phyloP scores from a whole-genome alignment of 768 basidiomycete species.

The Mycena belliarum region DNA sequence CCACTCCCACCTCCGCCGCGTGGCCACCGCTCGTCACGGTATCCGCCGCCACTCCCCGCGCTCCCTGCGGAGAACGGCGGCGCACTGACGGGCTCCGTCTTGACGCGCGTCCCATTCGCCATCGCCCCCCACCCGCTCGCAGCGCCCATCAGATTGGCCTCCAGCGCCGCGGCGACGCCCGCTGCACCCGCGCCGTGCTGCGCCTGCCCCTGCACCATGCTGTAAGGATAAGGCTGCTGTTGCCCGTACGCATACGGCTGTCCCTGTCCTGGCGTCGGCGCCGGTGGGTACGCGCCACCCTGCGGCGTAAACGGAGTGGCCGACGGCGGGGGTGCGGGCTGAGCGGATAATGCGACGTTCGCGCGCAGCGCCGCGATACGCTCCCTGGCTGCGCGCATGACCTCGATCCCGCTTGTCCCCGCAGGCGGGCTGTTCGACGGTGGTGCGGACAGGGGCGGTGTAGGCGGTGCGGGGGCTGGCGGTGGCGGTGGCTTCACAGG shows the following conservation, averaged over 20 bases:
- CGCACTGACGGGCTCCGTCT: background rate
- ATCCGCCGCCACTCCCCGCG: background rate
- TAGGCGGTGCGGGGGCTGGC: background rate
- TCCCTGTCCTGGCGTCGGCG: no score
- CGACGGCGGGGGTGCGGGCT: background rate
- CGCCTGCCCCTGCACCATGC: background rate
- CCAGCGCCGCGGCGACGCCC: slow-evolving; percentile 6
- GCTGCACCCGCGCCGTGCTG: background rate
- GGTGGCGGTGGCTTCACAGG: background rate
- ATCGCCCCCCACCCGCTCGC: background rate
- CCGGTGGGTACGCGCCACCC: no score
- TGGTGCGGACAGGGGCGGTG: slow-evolving; percentile 1
- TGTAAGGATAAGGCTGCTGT: no score
- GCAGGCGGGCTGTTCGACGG: background rate
- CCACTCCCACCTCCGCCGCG: background rate
- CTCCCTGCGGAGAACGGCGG: background rate
- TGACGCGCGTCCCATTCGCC: slow-evolving; percentile 2
- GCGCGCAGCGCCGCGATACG: background rate
- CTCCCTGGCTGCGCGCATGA: slow-evolving; percentile 1
- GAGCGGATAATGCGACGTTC: no score
- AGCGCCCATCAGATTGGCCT: slow-evolving; percentile 1
- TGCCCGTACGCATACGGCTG: background rate
- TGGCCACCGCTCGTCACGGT: background rate
- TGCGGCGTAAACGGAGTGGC: background rate
- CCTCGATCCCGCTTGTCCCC: background rate